A percentile compares a stretch with the other conserved stretches of the same genome.
These are phyloP conservation scores for Borovskyia barvae DNA, from an alignment of 208 protist genomes.

Conservation along the genomic window DNA sequence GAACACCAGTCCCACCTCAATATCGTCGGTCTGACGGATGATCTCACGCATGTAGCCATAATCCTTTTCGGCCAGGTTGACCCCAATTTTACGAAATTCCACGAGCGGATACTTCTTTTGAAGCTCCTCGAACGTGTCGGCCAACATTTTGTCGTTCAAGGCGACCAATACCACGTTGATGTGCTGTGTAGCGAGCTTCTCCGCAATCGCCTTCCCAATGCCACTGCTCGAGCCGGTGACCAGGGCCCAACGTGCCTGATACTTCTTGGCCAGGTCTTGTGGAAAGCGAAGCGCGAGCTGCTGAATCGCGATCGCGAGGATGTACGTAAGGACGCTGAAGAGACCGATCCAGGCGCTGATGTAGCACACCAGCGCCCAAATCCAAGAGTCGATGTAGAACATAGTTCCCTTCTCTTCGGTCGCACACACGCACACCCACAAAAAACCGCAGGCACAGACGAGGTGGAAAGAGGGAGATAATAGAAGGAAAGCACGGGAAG, in stretches of 20 bases:
- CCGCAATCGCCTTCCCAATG: slow-evolving; percentile 92
- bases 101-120: slow-evolving; percentile 63
- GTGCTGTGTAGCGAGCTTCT: slow-evolving; percentile 90
- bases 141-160: slow-evolving; percentile 86
- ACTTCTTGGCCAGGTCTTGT: slow-evolving; percentile 76
- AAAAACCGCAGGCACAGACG: neutral
- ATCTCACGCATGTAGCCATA: slow-evolving; percentile 79
- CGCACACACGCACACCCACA: slow-evolving; percentile 1
- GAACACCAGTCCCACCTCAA: slow-evolving; percentile 77
- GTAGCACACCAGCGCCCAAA: slow-evolving; percentile 65
- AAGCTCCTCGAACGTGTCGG: slow-evolving; percentile 73
- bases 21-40: slow-evolving; percentile 60
- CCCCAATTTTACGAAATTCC: slow-evolving; percentile 84
- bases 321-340: slow-evolving; percentile 77
- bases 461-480: slow-evolving; percentile 2
- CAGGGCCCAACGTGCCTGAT: slow-evolving; percentile 82
- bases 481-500: slow-evolving; percentile 3
- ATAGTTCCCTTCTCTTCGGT: slow-evolving; percentile 36
- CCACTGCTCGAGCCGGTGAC: slow-evolving; percentile 95
- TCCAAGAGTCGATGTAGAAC: slow-evolving; percentile 59
- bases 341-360: slow-evolving; percentile 65
- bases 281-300: slow-evolving; percentile 60
- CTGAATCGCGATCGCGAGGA: slow-evolving; percentile 46
- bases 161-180: slow-evolving; percentile 92
- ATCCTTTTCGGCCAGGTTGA: slow-evolving; percentile 80